phyloP scores from a whole-genome alignment of 805 yeast genomes.

The Kazachstania viticola region DNA sequence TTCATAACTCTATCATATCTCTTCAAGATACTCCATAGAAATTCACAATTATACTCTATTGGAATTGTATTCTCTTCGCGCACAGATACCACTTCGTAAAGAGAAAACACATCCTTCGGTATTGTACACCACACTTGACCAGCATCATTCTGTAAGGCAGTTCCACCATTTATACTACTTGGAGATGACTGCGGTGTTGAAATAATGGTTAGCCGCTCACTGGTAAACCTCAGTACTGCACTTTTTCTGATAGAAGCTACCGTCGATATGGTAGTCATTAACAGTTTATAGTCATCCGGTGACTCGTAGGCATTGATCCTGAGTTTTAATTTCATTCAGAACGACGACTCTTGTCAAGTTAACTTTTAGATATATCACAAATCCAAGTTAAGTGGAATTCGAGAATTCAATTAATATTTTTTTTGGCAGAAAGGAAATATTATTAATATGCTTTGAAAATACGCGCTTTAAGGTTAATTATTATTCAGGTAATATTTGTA shows the following conservation, averaged over 20 bases:
- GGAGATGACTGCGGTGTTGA: constrained; percentile 19
- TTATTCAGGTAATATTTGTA: too few species aligned
- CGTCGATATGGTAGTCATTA: constrained; percentile 22
- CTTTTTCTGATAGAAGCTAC: constrained; percentile 24
- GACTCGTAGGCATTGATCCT: constrained; percentile 18
- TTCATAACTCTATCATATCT: constrained; percentile 21
- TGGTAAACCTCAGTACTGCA: constrained; percentile 24
- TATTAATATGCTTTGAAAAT: too few species aligned
- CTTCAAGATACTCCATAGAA: constrained; percentile 19
- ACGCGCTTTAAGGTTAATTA: too few species aligned
- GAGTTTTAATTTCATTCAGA: constrained; percentile 24
- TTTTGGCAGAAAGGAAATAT: too few species aligned
- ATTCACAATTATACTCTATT: constrained; percentile 25
- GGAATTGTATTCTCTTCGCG: constrained; percentile 21
- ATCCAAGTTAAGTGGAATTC: too few species aligned
- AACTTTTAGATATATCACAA: too few species aligned
- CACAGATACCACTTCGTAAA: constrained; percentile 18
- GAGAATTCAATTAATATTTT: too few species aligned
- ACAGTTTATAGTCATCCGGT: constrained; percentile 23
- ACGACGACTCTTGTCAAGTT: too few species aligned
- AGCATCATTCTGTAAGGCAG: constrained; percentile 16
- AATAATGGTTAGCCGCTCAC: constrained; percentile 20
- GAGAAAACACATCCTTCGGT: constrained; percentile 21
- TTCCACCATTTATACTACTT: constrained; percentile 5
- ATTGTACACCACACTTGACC: constrained; percentile 27